These are phyloP conservation scores for Globisporangium rhizosaccharum DNA, from an alignment of 352 stramenopile species.

Conservation along the genomic window DNA sequence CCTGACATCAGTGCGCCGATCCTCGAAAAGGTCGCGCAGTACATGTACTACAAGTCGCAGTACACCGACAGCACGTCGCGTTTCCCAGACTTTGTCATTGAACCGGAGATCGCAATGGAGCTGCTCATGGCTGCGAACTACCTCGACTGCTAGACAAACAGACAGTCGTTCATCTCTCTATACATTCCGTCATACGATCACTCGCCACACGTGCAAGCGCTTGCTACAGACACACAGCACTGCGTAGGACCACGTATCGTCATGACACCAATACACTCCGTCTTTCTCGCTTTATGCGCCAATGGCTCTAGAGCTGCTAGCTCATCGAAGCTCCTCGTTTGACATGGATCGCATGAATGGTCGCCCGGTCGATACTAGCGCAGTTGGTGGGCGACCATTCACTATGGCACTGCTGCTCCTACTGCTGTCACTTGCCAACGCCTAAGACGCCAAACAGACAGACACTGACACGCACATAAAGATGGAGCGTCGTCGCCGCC, in stretches of 20 bases:
- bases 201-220: too few relatives aligned
- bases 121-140: conserved; percentile 98
- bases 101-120: conserved; percentile 97
- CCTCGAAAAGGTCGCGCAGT: conserved; percentile 97
- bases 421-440: not conserved
- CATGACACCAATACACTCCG: too few relatives aligned
- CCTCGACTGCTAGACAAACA: conserved; percentile 85
- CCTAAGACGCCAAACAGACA: not conserved
- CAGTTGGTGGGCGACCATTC: not conserved
- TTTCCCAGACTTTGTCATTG: conserved; percentile 97
- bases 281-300: too few relatives aligned
- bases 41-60: conserved; percentile 98
- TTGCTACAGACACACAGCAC: too few relatives aligned
- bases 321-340: not conserved
- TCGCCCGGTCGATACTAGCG: too few relatives aligned
- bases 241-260: too few relatives aligned
- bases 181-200: too few relatives aligned
- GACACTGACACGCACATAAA: not conserved
- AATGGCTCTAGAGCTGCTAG: too few relatives aligned
- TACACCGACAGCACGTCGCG: conserved; percentile 92
- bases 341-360: not conserved
- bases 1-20: conserved; percentile 94
- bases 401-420: not conserved
- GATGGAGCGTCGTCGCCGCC: conserved; percentile 30
- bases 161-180: too few relatives aligned